Base-by-base conservation (phyloP, 108 stramenopile species). In the Cyclotella sp. region DNA sequence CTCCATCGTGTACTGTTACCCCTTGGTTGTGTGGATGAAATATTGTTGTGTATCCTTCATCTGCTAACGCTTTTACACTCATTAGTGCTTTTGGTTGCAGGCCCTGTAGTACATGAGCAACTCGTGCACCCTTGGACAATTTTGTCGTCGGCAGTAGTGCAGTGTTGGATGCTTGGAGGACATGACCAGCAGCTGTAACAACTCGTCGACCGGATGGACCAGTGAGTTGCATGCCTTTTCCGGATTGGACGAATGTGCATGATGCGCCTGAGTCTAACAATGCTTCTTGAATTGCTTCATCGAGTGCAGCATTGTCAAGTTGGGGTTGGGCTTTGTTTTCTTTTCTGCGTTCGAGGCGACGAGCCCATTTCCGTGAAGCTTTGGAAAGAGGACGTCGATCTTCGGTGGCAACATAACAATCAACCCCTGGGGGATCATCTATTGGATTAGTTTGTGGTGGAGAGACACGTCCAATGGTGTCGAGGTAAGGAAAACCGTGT, bases 1-100 rank as follows among this genome's bases (percentile, higher is more conserved):
- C 40, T 13, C 12, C 13, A 27, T 5, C 42, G n/a, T 75, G 73
- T 10, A 75, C 53, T 21, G 64, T 57, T 0, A 75, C 73, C 3
- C 73, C 73, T 57, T 65, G 21, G 29, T 55, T 41, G 13, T 63
- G 10, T 49, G 73, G 73, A 57, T 75, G 73, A 43, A 75, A 75
- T 26, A 75, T 75, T 54, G 73, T 75, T 24, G 73, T 75, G 73
- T 75, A 65, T 13, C 54, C 63, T 9, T 19, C 49, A 16, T 75
- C 54, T 1, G 73, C 59, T 15, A 75, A 53, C 44, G 53, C 42
- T 0, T 26, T 42, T 0, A 75, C 73, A 34, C 73, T 75, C 40
- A 75, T 42, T 3, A 75, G 28, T 55, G 73, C 57, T 2, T 74
- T 72, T 4, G 59, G 63, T 24, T 55, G 41, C 19, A 75, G 19